Base-by-base conservation (phyloP, 2,329 filamentous ascomycete species). In the Aspergillus texensis region DNA sequence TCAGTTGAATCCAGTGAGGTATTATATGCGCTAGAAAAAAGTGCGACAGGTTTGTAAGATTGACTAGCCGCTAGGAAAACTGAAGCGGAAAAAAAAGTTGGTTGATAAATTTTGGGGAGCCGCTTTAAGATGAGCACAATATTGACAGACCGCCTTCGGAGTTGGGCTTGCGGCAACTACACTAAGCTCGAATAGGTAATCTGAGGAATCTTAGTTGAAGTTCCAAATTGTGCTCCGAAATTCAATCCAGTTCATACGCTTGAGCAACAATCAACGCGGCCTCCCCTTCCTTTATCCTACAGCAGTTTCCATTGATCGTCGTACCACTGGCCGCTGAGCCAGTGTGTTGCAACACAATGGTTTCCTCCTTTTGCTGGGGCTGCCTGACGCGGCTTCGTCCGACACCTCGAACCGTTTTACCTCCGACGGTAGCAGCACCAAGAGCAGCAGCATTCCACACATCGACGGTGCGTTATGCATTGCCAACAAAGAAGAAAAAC, bases 291-390 rank as follows among this genome's bases (percentile, higher is more conserved):
- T 58, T 26, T 45, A 46, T 32, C 56, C 66, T 62, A 52, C 58
- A 62, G 58, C 50, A 32, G 65, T 62, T 62, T 61, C 68, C 62
- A 66, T 72, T 71, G 71, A 74, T 69, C 69, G 63, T 70, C 62
- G 61, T 57, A 62, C 56, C 68, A 69, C 73, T 74, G 72, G 74
- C 71, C 68, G 52, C 60, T 34, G 75, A 61, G 74, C 75, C 74
- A 69, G 74, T 75, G 74, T 65, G 60, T 59, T 52, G 67, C 69
- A 71, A 66, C 63, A 68, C 76, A 74, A 88, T 88, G 86, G 84
- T 85, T 73, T 85, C 84, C 64, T 78, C 81, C 61, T 85, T 82
- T 72, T 86, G 85, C 79, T 85, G 85, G 84, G 83, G 84, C 79
- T 87, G 85, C 78, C 81, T 88, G 48, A 79, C 82, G 62, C 79